Base-by-base conservation (phyloP, 805 yeast genomes). In the Alloascoidea africana region DNA sequence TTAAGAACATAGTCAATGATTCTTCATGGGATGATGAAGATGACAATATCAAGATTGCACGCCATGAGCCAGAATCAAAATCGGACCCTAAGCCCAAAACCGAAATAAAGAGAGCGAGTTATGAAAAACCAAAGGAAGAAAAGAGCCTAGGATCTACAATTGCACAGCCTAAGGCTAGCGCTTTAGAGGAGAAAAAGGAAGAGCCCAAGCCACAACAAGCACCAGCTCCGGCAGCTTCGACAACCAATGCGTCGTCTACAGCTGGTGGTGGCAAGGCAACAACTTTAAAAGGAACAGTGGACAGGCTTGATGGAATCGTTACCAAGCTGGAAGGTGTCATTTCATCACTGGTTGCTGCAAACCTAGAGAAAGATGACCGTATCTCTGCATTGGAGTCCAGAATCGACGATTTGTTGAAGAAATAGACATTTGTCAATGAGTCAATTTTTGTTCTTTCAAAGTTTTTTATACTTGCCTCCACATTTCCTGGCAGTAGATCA, bases 271-370 rank as follows among this genome's bases (percentile, higher is more conserved):
- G 61, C 18, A 64, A 67, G 17, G 72, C 82, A 14, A 66, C 80
- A 19, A 80, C 86, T 0, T 62, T 82, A 42, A 78, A 78, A 48
- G 78, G 72, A 5, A 73, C 85, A 1, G 76, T 81, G 19, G 89
- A 78, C 44, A 76, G 69, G 44, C 60, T 82, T 39, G 72, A 80
- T 3, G 41, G 58, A 2, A 55, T 82, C 23, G 85, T 78, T 15
- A 59, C 61, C 2, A 60, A 65, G 18, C 62, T 82, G 35, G 86
- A 81, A 51, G 39, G 57, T 0, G 70, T 75, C 34, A 68, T 82
- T 34, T 48, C 61, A 6, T 64, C 56, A 39, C 60, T 82, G 41
- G 60, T 66, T 5, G 60, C 63, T 14, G 62, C 76, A 3, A 76
- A 72, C 39, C 44, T 65, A n/a, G 78, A 70, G 23, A 81, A 79